phyloP scores from a whole-genome alignment of 2,329 filamentous ascomycete genomes.

The Didymella lethalis region DNA sequence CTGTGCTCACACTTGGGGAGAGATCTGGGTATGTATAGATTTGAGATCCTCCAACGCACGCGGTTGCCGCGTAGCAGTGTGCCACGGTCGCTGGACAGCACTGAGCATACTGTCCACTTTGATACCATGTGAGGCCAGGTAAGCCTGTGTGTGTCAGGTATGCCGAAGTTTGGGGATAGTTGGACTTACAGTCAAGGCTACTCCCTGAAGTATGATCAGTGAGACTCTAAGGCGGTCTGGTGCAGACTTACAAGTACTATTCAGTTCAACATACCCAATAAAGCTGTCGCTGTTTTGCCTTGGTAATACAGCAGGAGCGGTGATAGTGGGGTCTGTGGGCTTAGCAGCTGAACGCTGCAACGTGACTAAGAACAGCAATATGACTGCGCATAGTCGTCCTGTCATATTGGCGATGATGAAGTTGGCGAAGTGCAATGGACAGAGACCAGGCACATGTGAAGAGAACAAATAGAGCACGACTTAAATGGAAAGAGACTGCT shows the following conservation, averaged over 20 bases:
- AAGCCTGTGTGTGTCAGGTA: constrained; percentile 14
- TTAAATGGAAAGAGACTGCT: constrained; percentile 14
- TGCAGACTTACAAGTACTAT: constrained; percentile 31
- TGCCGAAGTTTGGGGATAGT: no score
- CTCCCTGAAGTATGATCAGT: constrained; percentile 29
- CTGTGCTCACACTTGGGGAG: constrained; percentile 29
- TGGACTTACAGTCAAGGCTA: constrained; percentile 28
- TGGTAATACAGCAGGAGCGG: constrained; percentile 36
- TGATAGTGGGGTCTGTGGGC: constrained; percentile 43
- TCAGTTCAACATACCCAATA: constrained; percentile 36
- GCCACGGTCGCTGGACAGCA: constrained; percentile 38
- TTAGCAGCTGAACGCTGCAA: constrained; percentile 26
- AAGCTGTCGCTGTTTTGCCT: constrained; percentile 37
- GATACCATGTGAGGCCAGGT: constrained; percentile 40
- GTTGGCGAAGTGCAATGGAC: not conserved
- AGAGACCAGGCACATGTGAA: not conserved
- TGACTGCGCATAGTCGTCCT: constrained; percentile 20
- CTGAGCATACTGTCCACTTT: constrained; percentile 40
- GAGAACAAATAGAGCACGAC: not conserved
- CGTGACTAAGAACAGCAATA: constrained; percentile 27
- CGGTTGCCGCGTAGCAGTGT: constrained; percentile 38
- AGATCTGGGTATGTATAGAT: constrained; percentile 35
- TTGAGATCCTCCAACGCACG: constrained; percentile 37
- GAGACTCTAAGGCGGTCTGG: not conserved
- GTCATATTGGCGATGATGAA: constrained; percentile 24